Percentiles rank a stretch among this genome's conserved stretches.
Evolutionary conservation across 2,329 filamentous ascomycete species (phyloP).

Genomic region (Fusarium proliferatum): DNA sequence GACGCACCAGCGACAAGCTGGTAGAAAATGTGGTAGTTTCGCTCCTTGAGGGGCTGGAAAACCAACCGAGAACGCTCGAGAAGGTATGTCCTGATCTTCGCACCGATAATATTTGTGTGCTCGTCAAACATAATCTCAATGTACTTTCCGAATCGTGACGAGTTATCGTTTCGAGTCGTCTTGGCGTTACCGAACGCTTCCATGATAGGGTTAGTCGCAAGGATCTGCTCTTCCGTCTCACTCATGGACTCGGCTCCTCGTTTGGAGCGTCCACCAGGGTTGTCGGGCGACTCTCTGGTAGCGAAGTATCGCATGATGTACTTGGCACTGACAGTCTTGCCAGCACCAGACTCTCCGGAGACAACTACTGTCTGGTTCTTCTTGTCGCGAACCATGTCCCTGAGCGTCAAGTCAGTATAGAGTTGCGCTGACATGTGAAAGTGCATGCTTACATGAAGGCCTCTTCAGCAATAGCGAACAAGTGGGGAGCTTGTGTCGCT

Average conservation of each 20-base stretch:
- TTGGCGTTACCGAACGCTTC: slow-evolving; percentile 99
- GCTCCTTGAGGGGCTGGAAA: slow-evolving; percentile 96
- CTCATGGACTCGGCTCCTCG: slow-evolving; percentile 86
- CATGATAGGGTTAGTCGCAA: slow-evolving; percentile 99
- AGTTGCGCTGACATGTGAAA: neutral
- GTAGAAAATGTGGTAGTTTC: slow-evolving; percentile 99
- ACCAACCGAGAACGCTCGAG: slow-evolving; percentile 95
- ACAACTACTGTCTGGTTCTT: slow-evolving; percentile 99
- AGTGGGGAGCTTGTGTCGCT: slow-evolving; percentile 94
- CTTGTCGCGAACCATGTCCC: slow-evolving; percentile 95
- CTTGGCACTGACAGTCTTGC: slow-evolving; percentile 99
- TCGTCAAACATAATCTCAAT: slow-evolving; percentile 99
- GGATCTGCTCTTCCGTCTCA: slow-evolving; percentile 97
- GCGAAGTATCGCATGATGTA: slow-evolving; percentile 99
- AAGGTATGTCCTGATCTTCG: slow-evolving; percentile 95
- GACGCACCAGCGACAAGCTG: slow-evolving; percentile 94
- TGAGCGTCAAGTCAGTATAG: slow-evolving; percentile 58
- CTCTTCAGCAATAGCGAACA: slow-evolving; percentile 99
- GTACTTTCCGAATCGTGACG: slow-evolving; percentile 98
- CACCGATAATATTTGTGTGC: slow-evolving; percentile 94
- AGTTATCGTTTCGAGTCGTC: slow-evolving; percentile 99
- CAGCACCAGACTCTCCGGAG: slow-evolving; percentile 98
- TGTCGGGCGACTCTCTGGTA: slow-evolving; percentile 92
- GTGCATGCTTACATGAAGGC: slow-evolving; percentile 80
- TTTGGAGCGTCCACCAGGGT: slow-evolving; percentile 80